A percentile compares a stretch with the other conserved stretches of the same genome.
Evolutionary conservation across 2,329 filamentous ascomycete genomes (phyloP).

Genomic region (Aspergillus pseudoglaucus): DNA sequence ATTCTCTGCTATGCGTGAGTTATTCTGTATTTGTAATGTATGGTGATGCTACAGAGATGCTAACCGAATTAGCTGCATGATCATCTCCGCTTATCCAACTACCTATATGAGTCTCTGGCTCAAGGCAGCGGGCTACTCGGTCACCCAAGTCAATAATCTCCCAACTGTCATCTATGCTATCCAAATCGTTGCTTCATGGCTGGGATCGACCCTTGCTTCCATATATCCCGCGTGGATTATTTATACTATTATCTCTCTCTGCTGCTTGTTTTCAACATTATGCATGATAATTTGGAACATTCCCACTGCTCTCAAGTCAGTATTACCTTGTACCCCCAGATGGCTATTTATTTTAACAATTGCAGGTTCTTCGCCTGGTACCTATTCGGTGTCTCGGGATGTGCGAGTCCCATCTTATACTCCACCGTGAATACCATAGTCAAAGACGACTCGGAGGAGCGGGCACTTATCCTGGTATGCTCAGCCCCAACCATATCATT

Average conservation of each 20-base stretch:
- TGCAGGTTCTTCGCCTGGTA: constrained; percentile 39
- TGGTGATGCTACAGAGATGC: not conserved
- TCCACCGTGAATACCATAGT: constrained; percentile 41
- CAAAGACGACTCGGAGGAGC: constrained; percentile 34
- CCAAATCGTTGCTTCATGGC: constrained; percentile 43
- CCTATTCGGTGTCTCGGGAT: constrained; percentile 34
- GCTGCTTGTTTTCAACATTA: constrained; percentile 40
- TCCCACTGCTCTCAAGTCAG: constrained; percentile 43
- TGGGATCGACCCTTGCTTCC: constrained; percentile 46
- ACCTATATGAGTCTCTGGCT: constrained; percentile 50
- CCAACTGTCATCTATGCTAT: constrained; percentile 46
- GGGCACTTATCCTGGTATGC: constrained; percentile 29
- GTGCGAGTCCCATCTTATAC: constrained; percentile 38
- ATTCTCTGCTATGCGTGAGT: constrained; percentile 45
- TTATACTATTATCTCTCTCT: constrained; percentile 37
- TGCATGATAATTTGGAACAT: constrained; percentile 47
- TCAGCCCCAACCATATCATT: no score
- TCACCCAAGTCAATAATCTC: constrained; percentile 46
- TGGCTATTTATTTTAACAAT: not conserved
- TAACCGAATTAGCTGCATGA: constrained; percentile 33
- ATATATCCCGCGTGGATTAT: constrained; percentile 47
- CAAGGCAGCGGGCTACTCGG: constrained; percentile 43
- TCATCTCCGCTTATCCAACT: constrained; percentile 40
- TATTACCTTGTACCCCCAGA: not conserved
- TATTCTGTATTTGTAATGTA: constrained; percentile 12